Evolutionary conservation across 805 yeast genomes (phyloP).

Genomic region (Ogataea angusta): DNA sequence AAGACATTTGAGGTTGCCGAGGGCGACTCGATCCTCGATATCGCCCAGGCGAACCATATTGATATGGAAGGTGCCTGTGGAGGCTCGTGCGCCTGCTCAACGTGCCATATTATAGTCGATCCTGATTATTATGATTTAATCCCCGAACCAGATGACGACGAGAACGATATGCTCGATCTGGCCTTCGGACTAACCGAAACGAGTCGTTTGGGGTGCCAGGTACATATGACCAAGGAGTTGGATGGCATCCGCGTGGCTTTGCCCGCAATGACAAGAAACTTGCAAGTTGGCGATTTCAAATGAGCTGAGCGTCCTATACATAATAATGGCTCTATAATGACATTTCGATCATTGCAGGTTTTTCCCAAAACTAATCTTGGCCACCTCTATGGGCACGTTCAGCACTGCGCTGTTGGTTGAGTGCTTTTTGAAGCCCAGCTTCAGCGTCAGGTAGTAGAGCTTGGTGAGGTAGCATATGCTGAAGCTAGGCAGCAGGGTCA

Average conservation of each 20-base stretch:
- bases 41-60: constrained; percentile 88
- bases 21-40: constrained; percentile 88
- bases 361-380: constrained; percentile 12
- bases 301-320: constrained; percentile 19
- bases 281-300: constrained; percentile 77
- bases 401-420: constrained; percentile 14
- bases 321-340: not conserved
- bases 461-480: constrained; percentile 19
- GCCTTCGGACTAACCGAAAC: constrained; percentile 98
- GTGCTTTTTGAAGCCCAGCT: constrained; percentile 16
- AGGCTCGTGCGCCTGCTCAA: constrained; percentile 98
- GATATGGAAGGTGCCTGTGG: constrained; percentile 99
- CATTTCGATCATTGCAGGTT: not conserved
- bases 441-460: constrained; percentile 18
- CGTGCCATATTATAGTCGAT: constrained; percentile 95
- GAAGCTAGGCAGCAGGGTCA: constrained; percentile 22
- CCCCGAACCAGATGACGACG: constrained; percentile 96
- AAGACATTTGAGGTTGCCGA: constrained; percentile 80
- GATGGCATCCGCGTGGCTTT: constrained; percentile 94
- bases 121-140: constrained; percentile 89
- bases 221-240: constrained; percentile 80
- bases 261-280: constrained; percentile 96
- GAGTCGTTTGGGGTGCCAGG: constrained; percentile 92
- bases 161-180: constrained; percentile 95
- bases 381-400: constrained; percentile 23